Evolutionary conservation across 2,329 filamentous ascomycete species (phyloP), one percentile per base, ranked within the genome.

Genomic region (Sarocladiaceae sp.): DNA sequence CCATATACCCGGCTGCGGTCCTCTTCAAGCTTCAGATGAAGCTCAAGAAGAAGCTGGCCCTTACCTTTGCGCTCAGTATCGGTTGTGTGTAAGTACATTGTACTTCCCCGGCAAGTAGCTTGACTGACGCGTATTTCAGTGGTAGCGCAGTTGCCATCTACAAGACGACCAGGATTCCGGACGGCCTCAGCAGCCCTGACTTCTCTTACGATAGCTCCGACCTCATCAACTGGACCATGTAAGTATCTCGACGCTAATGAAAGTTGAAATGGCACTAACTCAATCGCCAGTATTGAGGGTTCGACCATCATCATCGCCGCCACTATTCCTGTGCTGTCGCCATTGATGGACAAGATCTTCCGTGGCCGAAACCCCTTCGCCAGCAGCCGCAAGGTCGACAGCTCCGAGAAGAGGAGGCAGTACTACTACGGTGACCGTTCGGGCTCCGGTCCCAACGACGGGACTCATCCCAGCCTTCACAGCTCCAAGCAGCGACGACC

Each of bases 211-310:
- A 47, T 46, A 44, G 39, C n/a, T 49, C 52, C 33, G 44, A 50
- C 8, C 13, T 48, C 6, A 23, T 71, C 5, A 64, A 72, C 42
- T 75, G 71, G 71, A 73, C 71, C 1, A 64, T 64, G 69, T 71
- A 62, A 60, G 62, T 22, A 37, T 10, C n/a, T 25, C 25, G 4
- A 49, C 33, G n/a, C n/a, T n/a, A n/a, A n/a, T n/a, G n/a, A n/a
- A n/a, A n/a, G n/a, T n/a, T n/a, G n/a, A n/a, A n/a, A n/a, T n/a
- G 12, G 18, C 1, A 6, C 17, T 23, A 46, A 44, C 23, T 11
- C 44, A 29, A 13, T 17, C 26, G 11, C 6, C 44, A 61, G 62
- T 2, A 56, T 64, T 53, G 63, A 64, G 56, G 62, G 59, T 17
- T 58, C 55, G 39, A 58, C 59, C 10, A 62, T 65, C 44, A 64